Percentiles rank a stretch among this genome's conserved stretches.
Conservation (phyloP, 2,329 filamentous ascomycete species). For the Epichloe amarillans region DNA sequence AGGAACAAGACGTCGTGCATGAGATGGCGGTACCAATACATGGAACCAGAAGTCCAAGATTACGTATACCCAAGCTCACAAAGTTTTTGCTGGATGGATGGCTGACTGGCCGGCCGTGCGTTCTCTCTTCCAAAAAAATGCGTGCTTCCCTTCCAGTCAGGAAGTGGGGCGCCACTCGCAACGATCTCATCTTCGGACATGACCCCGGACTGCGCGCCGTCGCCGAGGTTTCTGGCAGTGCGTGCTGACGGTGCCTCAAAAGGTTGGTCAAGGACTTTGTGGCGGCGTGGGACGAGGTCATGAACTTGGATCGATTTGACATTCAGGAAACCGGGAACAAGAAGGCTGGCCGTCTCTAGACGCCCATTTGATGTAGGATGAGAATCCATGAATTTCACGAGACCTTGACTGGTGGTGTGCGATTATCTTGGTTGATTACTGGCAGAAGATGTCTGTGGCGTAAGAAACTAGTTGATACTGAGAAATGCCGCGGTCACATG, state of each 20-base stretch:
- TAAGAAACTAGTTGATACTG: too few species aligned
- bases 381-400: not conserved
- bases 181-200: conserved; percentile 59
- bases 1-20: too few species aligned
- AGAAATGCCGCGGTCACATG: too few species aligned
- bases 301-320: conserved; percentile 61
- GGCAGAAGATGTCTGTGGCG: too few species aligned
- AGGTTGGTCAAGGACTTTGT: conserved; percentile 62
- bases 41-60: too few species aligned
- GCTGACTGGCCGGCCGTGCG: too few species aligned
- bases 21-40: too few species aligned
- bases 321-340: conserved; percentile 15
- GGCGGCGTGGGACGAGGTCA: conserved; percentile 59
- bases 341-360: conserved; percentile 9
- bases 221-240: conserved; percentile 53
- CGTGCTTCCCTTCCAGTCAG: conserved; percentile 20
- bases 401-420: too few species aligned
- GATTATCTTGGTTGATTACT: too few species aligned
- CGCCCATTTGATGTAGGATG: not conserved
- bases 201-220: conserved; percentile 61
- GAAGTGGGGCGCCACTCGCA: conserved; percentile 58
- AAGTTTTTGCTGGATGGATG: too few species aligned
- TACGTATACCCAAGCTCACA: too few species aligned
- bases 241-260: conserved; percentile 42
- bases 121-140: too few species aligned